These are phyloP conservation scores for Wickerhamomyces rabaulensis DNA, from an alignment of 805 yeast genomes.

Conservation along the genomic window DNA sequence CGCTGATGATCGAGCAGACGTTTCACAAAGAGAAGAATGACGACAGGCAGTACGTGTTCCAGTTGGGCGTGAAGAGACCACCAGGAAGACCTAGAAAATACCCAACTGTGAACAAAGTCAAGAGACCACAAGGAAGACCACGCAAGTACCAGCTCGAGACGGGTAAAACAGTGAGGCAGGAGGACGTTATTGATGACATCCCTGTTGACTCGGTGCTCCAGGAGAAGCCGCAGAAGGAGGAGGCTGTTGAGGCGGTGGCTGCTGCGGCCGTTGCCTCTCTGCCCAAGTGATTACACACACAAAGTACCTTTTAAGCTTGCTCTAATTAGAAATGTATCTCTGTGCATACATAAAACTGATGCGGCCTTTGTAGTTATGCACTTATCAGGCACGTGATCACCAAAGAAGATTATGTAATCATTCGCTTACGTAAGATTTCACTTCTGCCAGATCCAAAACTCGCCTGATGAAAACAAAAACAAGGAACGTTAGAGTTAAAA, in stretches of 20 bases:
- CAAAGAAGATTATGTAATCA: too few species aligned
- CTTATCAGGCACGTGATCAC: too few species aligned
- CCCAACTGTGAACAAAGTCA: slow-evolving; percentile 36
- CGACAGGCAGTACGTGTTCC: slow-evolving; percentile 17
- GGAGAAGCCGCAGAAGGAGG: background rate
- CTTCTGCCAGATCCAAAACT: too few species aligned
- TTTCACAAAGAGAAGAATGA: slow-evolving; percentile 7
- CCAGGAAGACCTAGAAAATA: slow-evolving; percentile 49
- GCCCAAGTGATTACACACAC: background rate
- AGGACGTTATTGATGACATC: background rate
- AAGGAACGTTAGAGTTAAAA: background rate
- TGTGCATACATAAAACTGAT: too few species aligned
- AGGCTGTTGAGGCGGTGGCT: background rate
- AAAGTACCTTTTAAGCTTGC: too few species aligned
- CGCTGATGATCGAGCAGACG: slow-evolving; percentile 20
- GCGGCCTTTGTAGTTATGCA: too few species aligned
- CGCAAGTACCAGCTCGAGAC: slow-evolving; percentile 20
- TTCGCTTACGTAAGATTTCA: too few species aligned
- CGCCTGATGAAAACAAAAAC: background rate
- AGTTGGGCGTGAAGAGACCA: slow-evolving; percentile 29
- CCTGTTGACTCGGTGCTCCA: background rate
- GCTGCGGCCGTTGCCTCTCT: background rate
- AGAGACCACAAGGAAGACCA: slow-evolving; percentile 26
- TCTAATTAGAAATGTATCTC: too few species aligned
- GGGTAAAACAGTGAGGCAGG: background rate